Evolutionary conservation across 2,329 filamentous ascomycete species (phyloP).

Genomic region (Thielaviopsis euricoi): DNA sequence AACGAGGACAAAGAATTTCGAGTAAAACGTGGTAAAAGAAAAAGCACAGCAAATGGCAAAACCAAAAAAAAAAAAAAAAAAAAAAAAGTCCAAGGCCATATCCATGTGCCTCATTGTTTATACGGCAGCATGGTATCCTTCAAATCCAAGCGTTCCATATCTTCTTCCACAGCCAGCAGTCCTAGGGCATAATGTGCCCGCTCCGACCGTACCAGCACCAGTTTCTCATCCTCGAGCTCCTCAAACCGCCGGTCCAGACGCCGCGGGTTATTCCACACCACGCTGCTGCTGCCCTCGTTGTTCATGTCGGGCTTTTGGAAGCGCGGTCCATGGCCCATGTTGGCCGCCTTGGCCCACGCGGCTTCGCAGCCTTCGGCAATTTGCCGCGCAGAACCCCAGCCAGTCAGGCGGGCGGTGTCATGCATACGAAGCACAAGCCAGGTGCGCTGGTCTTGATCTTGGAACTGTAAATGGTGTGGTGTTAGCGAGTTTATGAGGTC

Average conservation of each 20-base stretch:
- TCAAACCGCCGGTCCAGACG: constrained; percentile 35
- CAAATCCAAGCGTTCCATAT: constrained; percentile 48
- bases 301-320: constrained; percentile 34
- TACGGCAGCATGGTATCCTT: constrained; percentile 20
- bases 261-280: constrained; percentile 32
- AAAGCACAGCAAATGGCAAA: background rate
- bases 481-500: constrained; percentile 11
- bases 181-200: constrained; percentile 63
- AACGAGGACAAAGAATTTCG: background rate
- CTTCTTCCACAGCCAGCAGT: constrained; percentile 59
- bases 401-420: constrained; percentile 63
- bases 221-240: constrained; percentile 26
- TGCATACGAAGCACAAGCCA: constrained; percentile 63
- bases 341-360: constrained; percentile 61
- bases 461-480: constrained; percentile 35
- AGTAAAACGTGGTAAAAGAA: background rate
- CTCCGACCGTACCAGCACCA: constrained; percentile 47
- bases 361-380: constrained; percentile 76
- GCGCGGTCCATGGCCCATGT: constrained; percentile 57
- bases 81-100: background rate
- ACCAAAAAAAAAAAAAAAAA: background rate
- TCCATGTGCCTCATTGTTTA: too few species aligned
- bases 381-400: constrained; percentile 69
- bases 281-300: constrained; percentile 12
- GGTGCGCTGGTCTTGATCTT: constrained; percentile 51